phyloP scores from a whole-genome alignment of 2,329 filamentous ascomycete genomes.

The Gaeumannomyces tritici region DNA sequence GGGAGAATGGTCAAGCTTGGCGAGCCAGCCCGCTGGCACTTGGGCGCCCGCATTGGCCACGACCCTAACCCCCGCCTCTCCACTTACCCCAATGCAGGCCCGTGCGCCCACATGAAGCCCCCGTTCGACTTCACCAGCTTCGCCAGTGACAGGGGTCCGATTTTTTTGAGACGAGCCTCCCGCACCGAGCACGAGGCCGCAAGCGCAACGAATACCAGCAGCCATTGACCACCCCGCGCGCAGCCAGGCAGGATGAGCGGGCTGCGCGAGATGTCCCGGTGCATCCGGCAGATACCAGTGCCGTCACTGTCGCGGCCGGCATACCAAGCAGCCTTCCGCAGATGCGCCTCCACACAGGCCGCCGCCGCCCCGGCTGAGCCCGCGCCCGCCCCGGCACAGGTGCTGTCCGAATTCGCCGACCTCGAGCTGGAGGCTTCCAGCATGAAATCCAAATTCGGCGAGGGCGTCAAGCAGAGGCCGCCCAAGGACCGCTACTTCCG shows the following conservation, averaged over 20 bases:
- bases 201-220: not conserved
- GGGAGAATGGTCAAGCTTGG: not conserved
- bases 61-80: not conserved
- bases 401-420: slow-evolving; percentile 28
- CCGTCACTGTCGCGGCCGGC: not conserved
- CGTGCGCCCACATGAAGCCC: not conserved
- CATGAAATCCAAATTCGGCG: slow-evolving; percentile 27
- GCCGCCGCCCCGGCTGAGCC: slow-evolving; percentile 7
- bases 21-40: not conserved
- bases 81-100: not conserved
- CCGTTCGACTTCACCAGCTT: too few species aligned
- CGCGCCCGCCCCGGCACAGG: not conserved
- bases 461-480: slow-evolving; percentile 27
- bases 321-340: slow-evolving; percentile 13
- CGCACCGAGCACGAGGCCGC: not conserved
- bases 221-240: not conserved
- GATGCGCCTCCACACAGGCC: slow-evolving; percentile 37
- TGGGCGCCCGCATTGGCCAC: not conserved
- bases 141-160: slow-evolving; percentile 4
- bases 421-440: slow-evolving; percentile 43
- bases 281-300: slow-evolving; percentile 1
- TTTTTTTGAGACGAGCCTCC: slow-evolving; percentile 1
- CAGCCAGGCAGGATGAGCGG: slow-evolving; percentile 3
- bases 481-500: slow-evolving; percentile 24
- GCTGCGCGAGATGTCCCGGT: slow-evolving; percentile 4